A percentile compares a stretch with the other conserved stretches of the same genome.
phyloP scores from a whole-genome alignment of 257 asterid species.

The Avicennia marina region DNA sequence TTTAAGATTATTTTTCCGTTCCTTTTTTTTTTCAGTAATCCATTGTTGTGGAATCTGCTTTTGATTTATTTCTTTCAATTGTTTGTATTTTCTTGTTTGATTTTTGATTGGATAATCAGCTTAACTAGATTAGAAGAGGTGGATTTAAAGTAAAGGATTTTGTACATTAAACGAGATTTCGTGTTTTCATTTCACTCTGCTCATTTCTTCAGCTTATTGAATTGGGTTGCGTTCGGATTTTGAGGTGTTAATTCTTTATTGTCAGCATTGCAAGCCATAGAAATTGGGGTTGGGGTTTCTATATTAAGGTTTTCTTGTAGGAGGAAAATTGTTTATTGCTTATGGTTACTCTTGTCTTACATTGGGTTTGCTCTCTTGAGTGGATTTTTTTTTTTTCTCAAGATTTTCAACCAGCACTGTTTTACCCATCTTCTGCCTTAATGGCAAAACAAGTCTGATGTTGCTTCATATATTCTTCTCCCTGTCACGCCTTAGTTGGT shows the following conservation, averaged over 20 bases:
- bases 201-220: background rate
- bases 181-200: background rate
- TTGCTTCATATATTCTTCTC: too few relatives aligned
- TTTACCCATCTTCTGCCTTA: background rate
- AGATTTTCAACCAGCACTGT: background rate
- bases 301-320: background rate
- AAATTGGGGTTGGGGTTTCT: background rate
- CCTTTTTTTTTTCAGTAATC: background rate
- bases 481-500: background rate
- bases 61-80: background rate
- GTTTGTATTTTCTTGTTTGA: background rate
- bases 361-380: background rate
- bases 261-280: background rate
- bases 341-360: background rate
- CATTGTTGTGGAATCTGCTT: slow-evolving; percentile 26
- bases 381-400: too few relatives aligned
- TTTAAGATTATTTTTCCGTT: background rate
- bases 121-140: background rate
- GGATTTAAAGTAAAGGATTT: background rate
- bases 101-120: slow-evolving; percentile 11
- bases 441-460: background rate
- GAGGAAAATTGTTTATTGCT: slow-evolving; percentile 1
- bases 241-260: too few relatives aligned
- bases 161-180: background rate
- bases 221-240: slow-evolving; percentile 1